Base-by-base conservation (phyloP, 1,139 yeast genomes). In the Yamadazyma spencermartinsiae region DNA sequence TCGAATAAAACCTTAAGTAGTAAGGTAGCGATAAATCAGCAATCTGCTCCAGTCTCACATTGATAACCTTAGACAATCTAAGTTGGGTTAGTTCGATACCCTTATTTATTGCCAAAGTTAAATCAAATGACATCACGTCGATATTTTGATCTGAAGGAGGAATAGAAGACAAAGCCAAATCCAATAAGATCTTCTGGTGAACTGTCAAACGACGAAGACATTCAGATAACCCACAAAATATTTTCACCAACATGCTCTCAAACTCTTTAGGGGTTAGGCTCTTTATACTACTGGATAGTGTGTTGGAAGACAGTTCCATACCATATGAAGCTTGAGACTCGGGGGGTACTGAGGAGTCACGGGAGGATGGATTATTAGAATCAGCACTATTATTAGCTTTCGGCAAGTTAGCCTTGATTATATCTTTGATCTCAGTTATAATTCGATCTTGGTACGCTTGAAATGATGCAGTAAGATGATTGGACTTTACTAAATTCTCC, bases 151-250 rank as follows among this genome's bases (percentile, higher is more conserved):
- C 40, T 5, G 40, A 23, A 31, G 67, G 51, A 19, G 74, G 65
- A 17, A 79, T 59, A 15, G 76, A 67, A 16, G 81, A 79, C 23
- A 89, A 66, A 0, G 95, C 82, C 40, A 86, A 59, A 49, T 87
- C 95, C 15, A 92, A 68, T 24, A 92, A 60, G 4, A 86, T 52
- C 55, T 88, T 88, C 55, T 90, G 95, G 44, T 90, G 97, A 2
- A 78, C 68, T 1, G 86, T 78, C 18, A 90, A 65, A 38, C 96
- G 72, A 43, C 92, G 70, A 31, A 90, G 68, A 20, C 90, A 80
- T 50, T 84, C 90, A 0, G 89, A 78, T 5, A 87, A 68, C 27
- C 79, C 74, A 0, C 85, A 62, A 51, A 79, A 88, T 2, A 83
- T 82, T 29, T 67, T 69, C 2, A 72, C 61, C 34, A 88, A 59